Base-by-base conservation (phyloP, 2,329 filamentous ascomycete species). In the Tolypocladium paradoxum region DNA sequence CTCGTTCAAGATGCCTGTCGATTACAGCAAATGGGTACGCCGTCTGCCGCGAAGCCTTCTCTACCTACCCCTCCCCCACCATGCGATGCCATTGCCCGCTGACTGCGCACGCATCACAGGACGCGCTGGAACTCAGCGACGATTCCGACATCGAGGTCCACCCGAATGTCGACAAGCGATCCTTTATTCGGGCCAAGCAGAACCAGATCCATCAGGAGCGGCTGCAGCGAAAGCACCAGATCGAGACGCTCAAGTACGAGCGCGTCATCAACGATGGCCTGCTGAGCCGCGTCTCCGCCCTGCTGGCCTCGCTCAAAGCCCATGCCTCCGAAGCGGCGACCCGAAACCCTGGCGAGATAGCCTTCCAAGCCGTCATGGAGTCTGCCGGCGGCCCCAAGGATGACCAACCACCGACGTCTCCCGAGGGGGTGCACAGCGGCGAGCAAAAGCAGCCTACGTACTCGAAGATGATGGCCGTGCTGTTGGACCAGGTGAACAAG, bases 131-230 rank as follows among this genome's bases (percentile, higher is more conserved):
- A 83, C 84, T 99, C 67, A 96, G 90, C 65, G 93, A 99, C 72
- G 93, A 99, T 73, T 96, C 90, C 50, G 93, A 99, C 65, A 85
- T 99, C 63, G 93, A 99, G 74, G 93, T 97, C 50, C 93, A 99
- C 71, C 93, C 93, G 56, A 99, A 99, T 68, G 93, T 99, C 68
- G 93, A 99, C 75, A 99, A 99, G 72, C 83, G 87, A 50, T 97
- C 92, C 56, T 99, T 99, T 72, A 99, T 99, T 69, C 89, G 92
- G 60, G 95, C 93, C 59, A 99, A 99, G 74, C 93, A 97, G 75
- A 87, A 85, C 62, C 91, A 99, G 73, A 99, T 99, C 63, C 93
- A 99, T 70, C 84, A 91, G 65, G 87, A 96, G 68, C 86, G 93
- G 53, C 78, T 84, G 60, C 87, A 95, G 64, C 86, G 93, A 54